Conservation (phyloP, 495 filamentous ascomycete genomes). For the Schizothecium vesticola region DNA sequence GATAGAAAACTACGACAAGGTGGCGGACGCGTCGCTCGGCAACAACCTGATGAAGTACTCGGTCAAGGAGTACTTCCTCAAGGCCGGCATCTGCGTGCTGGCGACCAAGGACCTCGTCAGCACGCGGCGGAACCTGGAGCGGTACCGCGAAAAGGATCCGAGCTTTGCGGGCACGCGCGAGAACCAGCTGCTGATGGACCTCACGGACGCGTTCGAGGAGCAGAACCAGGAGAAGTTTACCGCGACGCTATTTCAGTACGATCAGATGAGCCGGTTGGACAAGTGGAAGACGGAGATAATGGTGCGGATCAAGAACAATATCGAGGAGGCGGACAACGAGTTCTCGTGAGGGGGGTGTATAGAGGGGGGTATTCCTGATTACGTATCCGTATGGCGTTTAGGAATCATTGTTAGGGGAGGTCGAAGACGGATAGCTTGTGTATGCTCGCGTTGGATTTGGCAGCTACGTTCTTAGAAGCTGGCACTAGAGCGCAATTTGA, state of each 20-base stretch:
- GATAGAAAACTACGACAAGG: conserved; percentile 73
- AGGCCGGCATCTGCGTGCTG: conserved; percentile 79
- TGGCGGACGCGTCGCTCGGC: conserved; percentile 62
- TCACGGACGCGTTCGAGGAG: conserved; percentile 62
- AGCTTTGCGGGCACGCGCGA: conserved; percentile 70
- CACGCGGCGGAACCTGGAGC: conserved; percentile 68
- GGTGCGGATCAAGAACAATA: conserved; percentile 72
- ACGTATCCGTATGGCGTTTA: conserved; percentile 17
- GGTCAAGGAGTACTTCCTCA: conserved; percentile 89
- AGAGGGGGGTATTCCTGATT: neutral
- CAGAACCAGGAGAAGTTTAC: conserved; percentile 75
- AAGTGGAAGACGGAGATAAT: conserved; percentile 93
- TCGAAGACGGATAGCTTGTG: neutral
- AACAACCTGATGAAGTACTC: conserved; percentile 86
- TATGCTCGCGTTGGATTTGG: neutral
- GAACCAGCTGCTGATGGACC: conserved; percentile 69
- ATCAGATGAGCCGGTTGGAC: conserved; percentile 85
- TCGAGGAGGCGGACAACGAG: conserved; percentile 66
- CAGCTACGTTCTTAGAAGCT: neutral
- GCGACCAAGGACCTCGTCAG: conserved; percentile 72
- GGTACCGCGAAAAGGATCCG: conserved; percentile 76
- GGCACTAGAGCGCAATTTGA: neutral
- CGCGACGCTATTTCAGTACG: conserved; percentile 79
- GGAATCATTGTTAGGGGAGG: conserved; percentile 1
- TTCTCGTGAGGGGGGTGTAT: conserved; percentile 32